A percentile compares a stretch with the other conserved stretches of the same genome.
Conservation (phyloP, 768 basidiomycete species). For the Trametes elegans region DNA sequence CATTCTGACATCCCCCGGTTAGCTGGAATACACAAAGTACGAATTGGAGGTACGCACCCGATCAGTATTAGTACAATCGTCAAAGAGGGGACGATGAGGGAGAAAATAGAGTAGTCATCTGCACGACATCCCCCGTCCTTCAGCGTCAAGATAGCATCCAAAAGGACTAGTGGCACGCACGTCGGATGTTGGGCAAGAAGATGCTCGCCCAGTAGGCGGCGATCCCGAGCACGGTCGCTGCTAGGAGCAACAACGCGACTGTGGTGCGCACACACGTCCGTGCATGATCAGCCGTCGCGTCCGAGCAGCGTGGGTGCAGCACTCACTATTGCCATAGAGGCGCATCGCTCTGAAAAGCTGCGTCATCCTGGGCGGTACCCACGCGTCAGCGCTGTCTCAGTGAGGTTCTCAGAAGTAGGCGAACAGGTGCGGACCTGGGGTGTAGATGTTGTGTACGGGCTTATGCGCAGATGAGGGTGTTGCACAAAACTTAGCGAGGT, state of each 20-base stretch:
- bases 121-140: neutral
- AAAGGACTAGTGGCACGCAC: constrained; percentile 38
- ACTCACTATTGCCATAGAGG: constrained; percentile 30
- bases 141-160: neutral
- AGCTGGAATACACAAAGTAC: neutral
- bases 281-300: neutral
- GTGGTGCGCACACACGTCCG: neutral
- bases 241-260: constrained; percentile 40
- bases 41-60: constrained; percentile 48
- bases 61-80: constrained; percentile 55
- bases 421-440: constrained; percentile 2
- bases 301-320: neutral
- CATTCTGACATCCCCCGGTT: constrained; percentile 38
- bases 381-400: neutral
- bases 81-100: constrained; percentile 60
- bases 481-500: neutral
- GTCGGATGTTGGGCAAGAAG: constrained; percentile 63
- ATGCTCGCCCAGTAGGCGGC: constrained; percentile 62
- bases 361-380: constrained; percentile 29
- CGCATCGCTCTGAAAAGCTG: constrained; percentile 35
- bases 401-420: neutral
- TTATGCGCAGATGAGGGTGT: neutral
- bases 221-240: constrained; percentile 62
- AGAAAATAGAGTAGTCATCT: constrained; percentile 74
- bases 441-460: too few species aligned